Base-by-base conservation (phyloP, 352 stramenopile genomes). In the Saprolegnia diclina region DNA sequence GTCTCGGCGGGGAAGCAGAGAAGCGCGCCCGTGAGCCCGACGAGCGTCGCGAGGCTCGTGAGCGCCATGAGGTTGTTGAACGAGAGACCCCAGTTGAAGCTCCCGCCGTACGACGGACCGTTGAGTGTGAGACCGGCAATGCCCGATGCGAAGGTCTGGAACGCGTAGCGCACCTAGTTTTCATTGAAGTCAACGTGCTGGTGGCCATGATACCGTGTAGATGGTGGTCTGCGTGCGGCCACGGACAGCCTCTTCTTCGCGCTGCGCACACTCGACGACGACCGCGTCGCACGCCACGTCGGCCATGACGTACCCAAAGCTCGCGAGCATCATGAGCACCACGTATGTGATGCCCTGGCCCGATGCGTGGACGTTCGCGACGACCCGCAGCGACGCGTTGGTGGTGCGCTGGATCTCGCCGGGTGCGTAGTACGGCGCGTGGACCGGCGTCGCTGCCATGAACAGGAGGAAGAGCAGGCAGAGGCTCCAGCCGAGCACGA, bases 241-340 rank as follows among this genome's bases (percentile, higher is more conserved):
- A 24, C 80, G 80, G 14, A 72, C 75, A n/a, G n/a, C 35, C 35
- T 77, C 73, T 0, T 78, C 71, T 55, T 91, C 83, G n/a, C 73
- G 73, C 45, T 85, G 77, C 16, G 89, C 81, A 50, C 90, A 81
- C 32, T 45, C 82, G 32, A 96, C 82, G 44, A 90, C 73, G 56
- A 94, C 79, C 0, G 81, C 89, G 73, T 97, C 89, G 19, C 84
- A 81, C 35, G 87, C 82, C 0, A 94, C 82, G 72, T 95, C 92
- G 4, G 88, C 86, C 56, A 95, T 79, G 45, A 96, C 89, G 62
- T 92, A 95, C 0, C 89, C 89, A 13, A 95, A 72, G 22, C 85
- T 95, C 0, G 87, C 89, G 14, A 93, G 24, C 18, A 88, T 81
- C 77, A 97, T 87, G 29, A 77, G 73, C 6, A 91, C 48, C 0